Evolutionary conservation across 805 yeast species (phyloP), one percentile per base, ranked within the genome.

Genomic region (Wickerhamiella alocasiicola): DNA sequence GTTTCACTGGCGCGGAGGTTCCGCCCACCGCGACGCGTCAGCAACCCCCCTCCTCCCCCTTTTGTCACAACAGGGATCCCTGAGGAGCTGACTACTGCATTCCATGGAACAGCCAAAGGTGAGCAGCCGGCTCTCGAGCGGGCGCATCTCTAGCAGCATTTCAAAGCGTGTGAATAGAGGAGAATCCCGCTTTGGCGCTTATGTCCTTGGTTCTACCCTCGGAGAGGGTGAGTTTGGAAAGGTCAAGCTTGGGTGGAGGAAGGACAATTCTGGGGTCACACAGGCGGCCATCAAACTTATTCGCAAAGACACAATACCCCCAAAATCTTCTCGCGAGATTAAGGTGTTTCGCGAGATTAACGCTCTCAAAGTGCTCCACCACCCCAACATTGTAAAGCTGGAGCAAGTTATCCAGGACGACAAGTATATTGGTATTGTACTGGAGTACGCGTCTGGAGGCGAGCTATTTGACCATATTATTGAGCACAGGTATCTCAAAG

Each of bases 171-270:
- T 49, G 19, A 53, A 53, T 37, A 59, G 59, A 12, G 41, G 41
- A 12, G 59, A 60, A 39, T 44, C 52, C 31, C 71, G 94, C 29
- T 87, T 91, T 57, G 98, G 98, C 19, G 76, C 82, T 11, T 91
- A 87, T 55, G 73, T 82, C 17, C 68, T 91, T 6, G 98, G 97
- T 2, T 78, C 94, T 11, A 88, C 98, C 0, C 64, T 91, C 11
- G 98, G 98, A 25, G 95, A 91, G 62, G 98, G 98, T 36, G 98
- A 91, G 57, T 91, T 91, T 60, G 98, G 98, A 44, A 88, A 91
- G 60, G 98, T 91, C 44, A 91, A 88, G 58, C 67, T 91, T 17
- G 97, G 96, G 11, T 88, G 96, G 96, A 70, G 94, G 45, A 82
- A 81, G 57, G 87, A 77, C 52, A 85, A 84, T 15, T 49, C 53